Percentiles rank a stretch among this genome's conserved stretches.
These are phyloP conservation scores for Agrocybe praecox DNA, from an alignment of 768 basidiomycete genomes.

Conservation along the genomic window DNA sequence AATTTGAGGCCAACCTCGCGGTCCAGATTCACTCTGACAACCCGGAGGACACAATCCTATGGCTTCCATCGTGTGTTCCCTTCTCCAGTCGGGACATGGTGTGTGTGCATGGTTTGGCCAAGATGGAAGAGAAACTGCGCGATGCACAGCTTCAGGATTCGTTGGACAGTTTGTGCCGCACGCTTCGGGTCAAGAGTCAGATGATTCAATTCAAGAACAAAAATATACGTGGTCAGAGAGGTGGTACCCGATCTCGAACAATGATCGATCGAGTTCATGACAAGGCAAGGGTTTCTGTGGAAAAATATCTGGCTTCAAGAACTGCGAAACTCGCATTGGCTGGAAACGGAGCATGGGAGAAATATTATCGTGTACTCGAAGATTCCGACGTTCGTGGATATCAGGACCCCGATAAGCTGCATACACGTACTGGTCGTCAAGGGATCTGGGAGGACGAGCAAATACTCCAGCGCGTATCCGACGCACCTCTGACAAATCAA, in stretches of 20 bases:
- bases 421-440: conserved; percentile 3
- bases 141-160: conserved; percentile 11
- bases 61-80: conserved; percentile 10
- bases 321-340: conserved; percentile 9
- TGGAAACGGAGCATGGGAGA: conserved; percentile 14
- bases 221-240: conserved; percentile 3
- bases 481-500: too few relatives aligned
- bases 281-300: background rate
- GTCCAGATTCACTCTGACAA: background rate
- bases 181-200: conserved; percentile 7
- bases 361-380: background rate
- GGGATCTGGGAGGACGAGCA: conserved; percentile 21
- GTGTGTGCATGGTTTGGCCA: background rate
- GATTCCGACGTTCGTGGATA: conserved; percentile 16
- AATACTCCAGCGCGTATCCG: background rate
- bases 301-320: conserved; percentile 9
- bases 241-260: conserved; percentile 1
- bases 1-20: background rate
- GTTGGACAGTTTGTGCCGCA: conserved; percentile 1
- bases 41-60: conserved; percentile 5
- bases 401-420: conserved; percentile 10
- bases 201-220: too few relatives aligned
- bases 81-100: background rate
- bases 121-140: conserved; percentile 10
- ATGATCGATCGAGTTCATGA: conserved; percentile 13